Conservation (phyloP, 2,329 filamentous ascomycete genomes). For the Fusarium cicatricum region DNA sequence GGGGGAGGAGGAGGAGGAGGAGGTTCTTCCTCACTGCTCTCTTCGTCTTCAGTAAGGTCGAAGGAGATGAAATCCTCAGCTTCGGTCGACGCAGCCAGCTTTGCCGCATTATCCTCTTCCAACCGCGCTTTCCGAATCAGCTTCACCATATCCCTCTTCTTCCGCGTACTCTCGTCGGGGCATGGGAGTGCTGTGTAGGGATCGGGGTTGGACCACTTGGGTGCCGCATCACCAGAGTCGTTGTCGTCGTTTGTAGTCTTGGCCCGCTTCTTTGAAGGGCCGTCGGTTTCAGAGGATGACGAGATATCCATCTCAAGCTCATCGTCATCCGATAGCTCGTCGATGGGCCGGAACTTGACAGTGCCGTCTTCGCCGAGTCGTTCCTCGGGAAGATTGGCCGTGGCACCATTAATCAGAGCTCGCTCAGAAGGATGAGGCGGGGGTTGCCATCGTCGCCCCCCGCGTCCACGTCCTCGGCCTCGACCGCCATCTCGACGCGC, state of each 20-base stretch:
- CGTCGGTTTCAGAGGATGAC: constrained; percentile 47
- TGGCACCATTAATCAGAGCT: constrained; percentile 56
- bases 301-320: constrained; percentile 73
- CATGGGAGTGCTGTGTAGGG: constrained; percentile 90
- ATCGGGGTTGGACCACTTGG: constrained; percentile 96
- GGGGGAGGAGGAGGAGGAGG: constrained; percentile 46
- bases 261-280: constrained; percentile 50
- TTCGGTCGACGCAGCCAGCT: constrained; percentile 62
- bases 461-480: constrained; percentile 37
- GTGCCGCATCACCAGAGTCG: constrained; percentile 56
- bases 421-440: constrained; percentile 57
- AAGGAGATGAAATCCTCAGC: constrained; percentile 91
- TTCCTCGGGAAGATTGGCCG: constrained; percentile 53
- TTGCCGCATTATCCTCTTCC: constrained; percentile 56
- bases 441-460: constrained; percentile 48
- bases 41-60: constrained; percentile 69
- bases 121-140: constrained; percentile 90
- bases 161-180: constrained; percentile 73
- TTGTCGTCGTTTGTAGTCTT: constrained; percentile 41
- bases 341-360: constrained; percentile 62
- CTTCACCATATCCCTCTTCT: constrained; percentile 88
- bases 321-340: constrained; percentile 69
- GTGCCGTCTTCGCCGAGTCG: constrained; percentile 57
- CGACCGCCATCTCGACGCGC: constrained; percentile 37
- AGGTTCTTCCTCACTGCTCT: constrained; percentile 41